A percentile compares a stretch with the other conserved stretches of the same genome.
Evolutionary conservation across 306 rosid genomes (phyloP).

Genomic region (Cucumis hystrix): DNA sequence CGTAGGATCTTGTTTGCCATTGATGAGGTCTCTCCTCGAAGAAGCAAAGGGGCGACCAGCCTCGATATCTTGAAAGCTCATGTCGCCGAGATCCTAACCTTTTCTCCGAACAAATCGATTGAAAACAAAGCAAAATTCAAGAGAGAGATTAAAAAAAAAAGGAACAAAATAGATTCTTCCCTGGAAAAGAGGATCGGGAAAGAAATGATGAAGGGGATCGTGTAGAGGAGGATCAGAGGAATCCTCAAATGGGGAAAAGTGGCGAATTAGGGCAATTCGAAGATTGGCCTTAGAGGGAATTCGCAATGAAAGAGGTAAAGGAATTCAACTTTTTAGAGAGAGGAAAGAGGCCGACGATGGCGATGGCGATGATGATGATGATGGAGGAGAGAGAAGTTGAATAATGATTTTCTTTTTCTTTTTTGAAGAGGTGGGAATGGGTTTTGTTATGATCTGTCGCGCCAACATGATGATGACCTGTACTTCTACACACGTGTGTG

Average conservation of each 20-base stretch:
- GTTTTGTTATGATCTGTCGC: neutral
- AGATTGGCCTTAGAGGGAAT: conserved; percentile 14
- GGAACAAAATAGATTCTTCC: neutral
- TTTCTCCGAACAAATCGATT: conserved; percentile 9
- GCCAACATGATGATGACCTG: neutral
- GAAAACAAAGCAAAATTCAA: neutral
- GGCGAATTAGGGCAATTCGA: conserved; percentile 13
- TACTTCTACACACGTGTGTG: neutral
- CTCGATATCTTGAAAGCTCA: conserved; percentile 94
- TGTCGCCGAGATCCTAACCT: conserved; percentile 21
- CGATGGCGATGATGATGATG: neutral
- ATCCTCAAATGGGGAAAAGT: conserved; percentile 1
- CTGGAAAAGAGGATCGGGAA: conserved; percentile 8
- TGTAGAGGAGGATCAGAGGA: conserved; percentile 11
- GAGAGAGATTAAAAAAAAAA: neutral
- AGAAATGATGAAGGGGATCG: conserved; percentile 7
- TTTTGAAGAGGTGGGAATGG: neutral
- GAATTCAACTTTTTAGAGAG: neutral
- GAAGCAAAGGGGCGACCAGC: conserved; percentile 50
- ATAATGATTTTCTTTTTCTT: neutral
- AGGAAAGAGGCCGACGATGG: neutral
- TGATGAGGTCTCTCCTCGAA: conserved; percentile 42
- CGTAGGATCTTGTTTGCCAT: conserved; percentile 74
- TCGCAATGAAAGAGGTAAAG: conserved; percentile 10
- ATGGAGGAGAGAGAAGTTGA: neutral